A percentile compares a stretch with the other conserved stretches of the same genome.
These are phyloP conservation scores for Colletotrichum tropicicola DNA, from an alignment of 2,329 filamentous ascomycete species.

Conservation along the genomic window DNA sequence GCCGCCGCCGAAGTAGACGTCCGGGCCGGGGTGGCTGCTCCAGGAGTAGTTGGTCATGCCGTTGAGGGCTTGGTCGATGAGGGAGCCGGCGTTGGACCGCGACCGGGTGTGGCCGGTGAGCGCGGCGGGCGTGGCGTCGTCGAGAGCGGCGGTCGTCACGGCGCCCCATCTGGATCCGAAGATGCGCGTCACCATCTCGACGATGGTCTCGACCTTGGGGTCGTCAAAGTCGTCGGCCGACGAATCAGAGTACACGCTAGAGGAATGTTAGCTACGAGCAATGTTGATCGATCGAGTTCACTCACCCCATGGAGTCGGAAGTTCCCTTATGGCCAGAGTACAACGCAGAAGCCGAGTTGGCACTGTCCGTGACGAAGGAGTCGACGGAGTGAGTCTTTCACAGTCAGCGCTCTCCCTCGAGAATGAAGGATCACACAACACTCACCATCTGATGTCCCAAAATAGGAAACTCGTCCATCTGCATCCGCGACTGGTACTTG, in stretches of 20 bases:
- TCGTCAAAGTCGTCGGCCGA: slow-evolving; percentile 80
- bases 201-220: slow-evolving; percentile 86
- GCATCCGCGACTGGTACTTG: slow-evolving; percentile 79
- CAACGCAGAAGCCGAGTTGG: slow-evolving; percentile 83
- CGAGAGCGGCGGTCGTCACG: slow-evolving; percentile 81
- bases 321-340: slow-evolving; percentile 87
- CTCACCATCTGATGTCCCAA: slow-evolving; percentile 80
- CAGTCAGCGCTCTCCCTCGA: not conserved
- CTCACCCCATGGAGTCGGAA: slow-evolving; percentile 79
- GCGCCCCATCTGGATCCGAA: slow-evolving; percentile 72
- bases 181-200: slow-evolving; percentile 79
- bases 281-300: too few relatives aligned
- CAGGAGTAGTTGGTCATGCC: slow-evolving; percentile 83
- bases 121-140: slow-evolving; percentile 84
- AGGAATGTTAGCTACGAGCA: not conserved
- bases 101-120: slow-evolving; percentile 77
- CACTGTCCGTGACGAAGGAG: slow-evolving; percentile 85
- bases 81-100: slow-evolving; percentile 73
- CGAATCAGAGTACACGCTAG: slow-evolving; percentile 77
- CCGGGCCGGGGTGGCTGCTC: slow-evolving; percentile 77
- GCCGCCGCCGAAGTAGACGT: slow-evolving; percentile 85
- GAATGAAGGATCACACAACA: too few relatives aligned
- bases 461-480: slow-evolving; percentile 84
- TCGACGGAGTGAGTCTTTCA: slow-evolving; percentile 79
- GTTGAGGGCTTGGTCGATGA: slow-evolving; percentile 80